phyloP scores from a whole-genome alignment of 108 stramenopile genomes.

The Nitzschia sp. region DNA sequence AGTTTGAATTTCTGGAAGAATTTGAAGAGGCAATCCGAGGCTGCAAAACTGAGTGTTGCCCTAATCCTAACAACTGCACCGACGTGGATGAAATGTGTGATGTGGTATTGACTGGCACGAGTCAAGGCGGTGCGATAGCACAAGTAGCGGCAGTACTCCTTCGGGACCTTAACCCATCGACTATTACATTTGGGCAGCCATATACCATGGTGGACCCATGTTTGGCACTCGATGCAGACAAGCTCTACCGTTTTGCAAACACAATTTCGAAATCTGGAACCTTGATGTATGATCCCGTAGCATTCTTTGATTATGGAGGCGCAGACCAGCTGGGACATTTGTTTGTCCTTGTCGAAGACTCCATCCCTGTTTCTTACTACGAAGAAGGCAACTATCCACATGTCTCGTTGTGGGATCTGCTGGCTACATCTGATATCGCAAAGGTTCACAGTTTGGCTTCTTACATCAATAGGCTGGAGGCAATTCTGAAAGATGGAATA shows the following conservation, averaged over 20 bases:
- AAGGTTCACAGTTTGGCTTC: background rate
- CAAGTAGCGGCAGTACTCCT: constrained; percentile 36
- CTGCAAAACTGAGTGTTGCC: background rate
- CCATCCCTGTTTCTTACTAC: constrained; percentile 24
- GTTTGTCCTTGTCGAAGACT: constrained; percentile 22
- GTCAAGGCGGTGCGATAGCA: constrained; percentile 41
- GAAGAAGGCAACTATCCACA: background rate
- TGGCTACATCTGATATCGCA: background rate
- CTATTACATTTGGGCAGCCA: constrained; percentile 45
- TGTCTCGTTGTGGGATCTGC: background rate
- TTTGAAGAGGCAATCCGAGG: background rate
- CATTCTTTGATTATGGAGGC: constrained; percentile 23
- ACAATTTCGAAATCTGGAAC: constrained; percentile 14
- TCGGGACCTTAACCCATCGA: constrained; percentile 30
- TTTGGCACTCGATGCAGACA: constrained; percentile 12
- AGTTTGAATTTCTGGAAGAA: background rate
- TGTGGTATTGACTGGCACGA: constrained; percentile 33
- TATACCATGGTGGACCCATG: constrained; percentile 32
- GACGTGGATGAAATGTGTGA: background rate
- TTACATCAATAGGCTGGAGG: background rate
- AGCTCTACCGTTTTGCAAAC: constrained; percentile 29
- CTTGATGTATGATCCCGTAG: constrained; percentile 35
- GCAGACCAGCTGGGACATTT: constrained; percentile 33
- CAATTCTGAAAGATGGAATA: background rate
- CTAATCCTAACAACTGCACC: background rate